Evolutionary conservation across 169 alveolate species (phyloP).

Genomic region (Amoebophrya sp.): DNA sequence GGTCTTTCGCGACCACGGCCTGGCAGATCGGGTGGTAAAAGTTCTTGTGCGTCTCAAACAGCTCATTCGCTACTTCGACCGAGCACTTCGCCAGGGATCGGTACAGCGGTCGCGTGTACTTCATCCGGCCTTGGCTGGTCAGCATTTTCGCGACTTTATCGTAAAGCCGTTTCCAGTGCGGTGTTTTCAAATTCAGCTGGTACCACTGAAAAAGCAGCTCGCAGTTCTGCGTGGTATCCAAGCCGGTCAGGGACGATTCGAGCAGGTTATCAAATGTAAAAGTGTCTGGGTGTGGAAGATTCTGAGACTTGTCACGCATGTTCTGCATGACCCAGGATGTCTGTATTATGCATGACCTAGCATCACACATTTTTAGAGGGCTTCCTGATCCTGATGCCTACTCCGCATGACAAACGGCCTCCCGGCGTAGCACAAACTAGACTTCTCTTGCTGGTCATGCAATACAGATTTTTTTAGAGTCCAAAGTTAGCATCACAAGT

Average conservation of each 20-base stretch:
- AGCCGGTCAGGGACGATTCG: neutral
- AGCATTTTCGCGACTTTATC: neutral
- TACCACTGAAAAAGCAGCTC: constrained; percentile 1
- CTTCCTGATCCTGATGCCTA: too few relatives aligned
- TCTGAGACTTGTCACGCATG: too few relatives aligned
- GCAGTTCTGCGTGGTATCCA: neutral
- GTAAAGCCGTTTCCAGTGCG: neutral
- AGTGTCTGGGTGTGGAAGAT: too few relatives aligned
- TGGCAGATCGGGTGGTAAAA: neutral
- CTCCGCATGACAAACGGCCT: too few relatives aligned
- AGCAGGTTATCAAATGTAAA: too few relatives aligned
- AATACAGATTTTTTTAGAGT: too few relatives aligned
- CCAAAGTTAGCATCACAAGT: too few relatives aligned
- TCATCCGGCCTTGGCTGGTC: neutral
- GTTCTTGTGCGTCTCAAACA: neutral
- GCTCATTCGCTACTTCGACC: neutral
- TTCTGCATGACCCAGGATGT: too few relatives aligned
- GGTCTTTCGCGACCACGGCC: neutral
- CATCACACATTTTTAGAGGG: too few relatives aligned
- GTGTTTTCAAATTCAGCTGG: neutral
- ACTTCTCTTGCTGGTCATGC: too few relatives aligned
- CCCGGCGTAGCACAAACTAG: too few relatives aligned
- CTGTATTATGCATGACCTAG: too few relatives aligned
- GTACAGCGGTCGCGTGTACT: neutral
- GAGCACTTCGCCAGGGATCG: neutral